Evolutionary conservation across 176 grass and related monocot genomes (phyloP).

Genomic region (Elymus sibiricus): DNA sequence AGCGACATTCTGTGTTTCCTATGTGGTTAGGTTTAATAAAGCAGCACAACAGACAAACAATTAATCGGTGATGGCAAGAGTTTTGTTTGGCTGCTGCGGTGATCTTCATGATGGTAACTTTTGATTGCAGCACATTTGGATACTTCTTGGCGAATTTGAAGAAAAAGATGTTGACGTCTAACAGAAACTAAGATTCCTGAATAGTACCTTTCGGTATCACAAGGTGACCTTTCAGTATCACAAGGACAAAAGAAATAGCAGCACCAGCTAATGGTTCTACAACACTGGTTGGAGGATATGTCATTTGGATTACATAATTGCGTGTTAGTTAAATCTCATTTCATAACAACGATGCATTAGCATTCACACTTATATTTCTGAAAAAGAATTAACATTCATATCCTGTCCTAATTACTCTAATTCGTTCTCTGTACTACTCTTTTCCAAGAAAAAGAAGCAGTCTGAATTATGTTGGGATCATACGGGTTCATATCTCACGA

Average conservation of each 20-base stretch:
- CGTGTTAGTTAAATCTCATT: neutral
- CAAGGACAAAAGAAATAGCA: neutral
- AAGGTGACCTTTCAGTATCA: neutral
- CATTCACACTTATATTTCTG: neutral
- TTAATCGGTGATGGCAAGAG: neutral
- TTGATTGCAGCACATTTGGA: neutral
- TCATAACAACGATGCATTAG: neutral
- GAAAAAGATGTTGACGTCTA: neutral
- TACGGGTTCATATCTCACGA: neutral
- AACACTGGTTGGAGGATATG: neutral
- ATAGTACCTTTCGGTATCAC: neutral
- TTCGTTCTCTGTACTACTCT: neutral
- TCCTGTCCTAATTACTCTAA: neutral
- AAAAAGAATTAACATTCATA: neutral
- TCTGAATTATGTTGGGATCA: neutral
- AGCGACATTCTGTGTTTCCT: neutral
- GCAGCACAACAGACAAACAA: neutral
- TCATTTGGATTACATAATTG: neutral
- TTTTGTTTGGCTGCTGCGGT: neutral
- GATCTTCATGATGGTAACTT: neutral
- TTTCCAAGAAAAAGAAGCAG: neutral
- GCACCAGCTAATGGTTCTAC: neutral
- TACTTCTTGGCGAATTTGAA: neutral
- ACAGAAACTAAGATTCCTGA: neutral
- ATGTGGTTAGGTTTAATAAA: neutral